Evolutionary conservation across 2,329 filamentous ascomycete species (phyloP).

Genomic region (Microsporum canis): DNA sequence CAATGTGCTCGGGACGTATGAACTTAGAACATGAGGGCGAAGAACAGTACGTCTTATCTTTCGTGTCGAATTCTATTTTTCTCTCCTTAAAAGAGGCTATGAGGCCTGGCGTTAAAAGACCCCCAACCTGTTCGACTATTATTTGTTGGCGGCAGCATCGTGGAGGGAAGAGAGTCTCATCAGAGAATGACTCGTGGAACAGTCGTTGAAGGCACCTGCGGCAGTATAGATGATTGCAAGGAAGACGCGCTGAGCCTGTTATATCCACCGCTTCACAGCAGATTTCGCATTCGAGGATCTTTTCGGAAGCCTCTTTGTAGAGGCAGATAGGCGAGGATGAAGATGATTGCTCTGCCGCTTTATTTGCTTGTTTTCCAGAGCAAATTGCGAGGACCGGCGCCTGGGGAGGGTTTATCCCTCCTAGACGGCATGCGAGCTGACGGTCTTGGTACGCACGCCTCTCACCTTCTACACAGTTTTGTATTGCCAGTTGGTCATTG

Average conservation of each 20-base stretch:
- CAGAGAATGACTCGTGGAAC: slow-evolving; percentile 35
- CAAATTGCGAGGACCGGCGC: not conserved
- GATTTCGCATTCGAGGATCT: not conserved
- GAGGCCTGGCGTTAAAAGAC: slow-evolving; percentile 30
- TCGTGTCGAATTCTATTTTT: slow-evolving; percentile 37
- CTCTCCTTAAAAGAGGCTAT: slow-evolving; percentile 34
- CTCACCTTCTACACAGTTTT: not conserved
- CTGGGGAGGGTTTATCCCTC: not conserved
- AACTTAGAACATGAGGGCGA: slow-evolving; percentile 36
- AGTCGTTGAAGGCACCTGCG: slow-evolving; percentile 36
- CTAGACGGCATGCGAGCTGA: not conserved
- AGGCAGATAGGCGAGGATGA: not conserved
- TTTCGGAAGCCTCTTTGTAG: not conserved
- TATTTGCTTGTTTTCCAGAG: not conserved
- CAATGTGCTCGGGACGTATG: slow-evolving; percentile 29
- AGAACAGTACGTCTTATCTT: slow-evolving; percentile 44
- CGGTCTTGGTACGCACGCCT: not conserved
- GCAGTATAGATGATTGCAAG: slow-evolving; percentile 43
- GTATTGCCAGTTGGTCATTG: not conserved
- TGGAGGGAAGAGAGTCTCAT: slow-evolving; percentile 46
- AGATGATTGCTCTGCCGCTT: not conserved
- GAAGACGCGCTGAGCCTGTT: slow-evolving; percentile 1
- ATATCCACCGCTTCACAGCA: not conserved
- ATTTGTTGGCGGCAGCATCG: slow-evolving; percentile 41
- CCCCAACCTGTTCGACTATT: slow-evolving; percentile 23